Conservation (phyloP, 768 basidiomycete genomes). For the Pleurotus platypus region DNA sequence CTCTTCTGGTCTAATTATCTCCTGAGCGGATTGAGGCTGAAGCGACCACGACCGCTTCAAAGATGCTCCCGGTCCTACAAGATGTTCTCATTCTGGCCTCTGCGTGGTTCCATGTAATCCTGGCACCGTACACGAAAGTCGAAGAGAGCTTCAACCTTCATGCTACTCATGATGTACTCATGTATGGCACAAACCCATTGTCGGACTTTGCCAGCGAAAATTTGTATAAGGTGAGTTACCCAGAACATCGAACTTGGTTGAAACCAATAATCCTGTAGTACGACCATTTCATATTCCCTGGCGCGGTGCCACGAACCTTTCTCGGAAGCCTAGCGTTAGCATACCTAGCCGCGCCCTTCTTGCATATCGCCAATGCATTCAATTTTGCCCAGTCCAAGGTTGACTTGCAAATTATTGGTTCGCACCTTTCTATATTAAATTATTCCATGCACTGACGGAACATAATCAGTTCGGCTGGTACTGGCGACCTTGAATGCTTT, state of each 20-base stretch:
- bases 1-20: no score
- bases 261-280: conserved; percentile 46
- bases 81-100: conserved; percentile 50
- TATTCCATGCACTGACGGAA: background rate
- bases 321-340: conserved; percentile 72
- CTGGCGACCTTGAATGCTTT: conserved; percentile 65
- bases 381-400: conserved; percentile 53
- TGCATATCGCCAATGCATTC: conserved; percentile 34
- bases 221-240: conserved; percentile 1
- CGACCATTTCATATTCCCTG: conserved; percentile 87
- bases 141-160: conserved; percentile 98
- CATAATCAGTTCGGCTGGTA: conserved; percentile 61
- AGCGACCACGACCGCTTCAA: background rate
- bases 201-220: background rate
- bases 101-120: conserved; percentile 64
- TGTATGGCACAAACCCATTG: conserved; percentile 53
- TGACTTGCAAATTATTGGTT: conserved; percentile 70
- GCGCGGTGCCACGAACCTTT: conserved; percentile 88
- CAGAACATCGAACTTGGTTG: background rate
- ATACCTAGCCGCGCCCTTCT: conserved; percentile 46
- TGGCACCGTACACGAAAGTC: conserved; percentile 92
- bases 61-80: conserved; percentile 17
- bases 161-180: conserved; percentile 81
- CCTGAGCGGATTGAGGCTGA: no score
- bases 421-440: conserved; percentile 18